A percentile compares a stretch with the other conserved stretches of the same genome.
Evolutionary conservation across 768 basidiomycete genomes (phyloP).

Genomic region (Tricholomella constricta): DNA sequence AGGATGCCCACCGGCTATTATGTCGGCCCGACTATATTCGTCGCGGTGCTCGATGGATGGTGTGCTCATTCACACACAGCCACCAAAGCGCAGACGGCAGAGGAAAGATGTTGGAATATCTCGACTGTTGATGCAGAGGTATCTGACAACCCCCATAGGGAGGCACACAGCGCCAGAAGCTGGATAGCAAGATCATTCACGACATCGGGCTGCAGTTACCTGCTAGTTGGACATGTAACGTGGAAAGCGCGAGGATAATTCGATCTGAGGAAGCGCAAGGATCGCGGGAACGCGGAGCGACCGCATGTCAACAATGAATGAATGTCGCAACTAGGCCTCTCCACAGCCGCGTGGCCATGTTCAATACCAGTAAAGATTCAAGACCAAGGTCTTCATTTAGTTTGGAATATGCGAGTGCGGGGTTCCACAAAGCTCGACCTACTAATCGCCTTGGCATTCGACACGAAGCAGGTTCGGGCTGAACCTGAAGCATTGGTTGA

Average conservation of each 20-base stretch:
- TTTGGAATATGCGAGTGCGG: background rate
- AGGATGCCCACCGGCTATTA: too few species aligned
- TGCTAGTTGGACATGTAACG: too few species aligned
- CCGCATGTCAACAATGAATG: slow-evolving; percentile 2
- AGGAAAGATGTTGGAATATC: slow-evolving; percentile 2
- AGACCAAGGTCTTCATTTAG: background rate
- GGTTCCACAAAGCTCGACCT: background rate
- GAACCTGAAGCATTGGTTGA: background rate
- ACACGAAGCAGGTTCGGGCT: background rate
- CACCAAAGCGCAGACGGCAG: background rate
- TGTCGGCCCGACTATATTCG: too few species aligned
- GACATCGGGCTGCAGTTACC: background rate
- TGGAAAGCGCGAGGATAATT: slow-evolving; percentile 1
- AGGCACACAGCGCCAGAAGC: slow-evolving; percentile 1
- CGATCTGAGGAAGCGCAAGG: background rate
- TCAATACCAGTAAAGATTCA: too few species aligned
- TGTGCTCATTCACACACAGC: too few species aligned
- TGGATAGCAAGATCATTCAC: slow-evolving; percentile 1
- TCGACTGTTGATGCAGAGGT: slow-evolving; percentile 1
- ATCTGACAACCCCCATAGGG: slow-evolving; percentile 4
- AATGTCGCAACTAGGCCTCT: background rate
- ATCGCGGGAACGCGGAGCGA: background rate
- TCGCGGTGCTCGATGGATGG: too few species aligned
- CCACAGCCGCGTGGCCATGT: too few species aligned
- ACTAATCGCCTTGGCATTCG: slow-evolving; percentile 4